Evolutionary conservation across 495 filamentous ascomycete species (phyloP), one percentile per base, ranked within the genome.

Genomic region (Diplogelasinospora grovesii): DNA sequence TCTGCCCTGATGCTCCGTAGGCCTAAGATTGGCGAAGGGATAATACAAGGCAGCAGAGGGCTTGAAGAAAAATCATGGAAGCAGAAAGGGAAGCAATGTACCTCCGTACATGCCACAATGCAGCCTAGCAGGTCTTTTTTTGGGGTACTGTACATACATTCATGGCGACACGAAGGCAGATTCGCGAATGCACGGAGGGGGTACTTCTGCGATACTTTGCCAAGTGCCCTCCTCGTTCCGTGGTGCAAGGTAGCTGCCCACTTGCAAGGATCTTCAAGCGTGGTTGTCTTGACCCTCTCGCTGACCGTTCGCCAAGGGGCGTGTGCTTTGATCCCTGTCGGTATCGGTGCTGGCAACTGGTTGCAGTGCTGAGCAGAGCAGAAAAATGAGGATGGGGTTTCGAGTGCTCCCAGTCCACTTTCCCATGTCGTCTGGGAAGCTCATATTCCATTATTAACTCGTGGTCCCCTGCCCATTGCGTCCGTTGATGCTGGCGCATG

Each of bases 371-470:
- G 19, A 26, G 24, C 26, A 25, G 23, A 24, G 24, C 31, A 27
- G 26, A 26, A 39, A 33, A 44, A 23, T 44, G 41, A 37, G 43
- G 41, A 56, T 56, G 53, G 54, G 50, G 54, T 53, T 57, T 57
- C 46, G 41, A 45, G 42, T 50, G 43, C 41, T 48, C 54, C 50
- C 45, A 41, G 50, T 48, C 38, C 43, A 54, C 40, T 52, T 55
- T 54, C 52, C 48, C 54, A 55, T 54, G 48, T 51, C 44, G 18
- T 20, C 28, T 30, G 39, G 32, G 42, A 43, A 41, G 43, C 39
- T 39, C 38, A 38, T 42, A 15, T 31, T 36, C 37, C 41, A n/a
- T 45, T 29, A 32, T 46, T 43, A 39, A 43, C 28, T 22, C 22
- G 27, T 29, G 21, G 23, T 39, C 34, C 38, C 39, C 23, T 40